Conservation (phyloP, 371 early-diverging fungal genomes). For the Mortierella sp. region DNA sequence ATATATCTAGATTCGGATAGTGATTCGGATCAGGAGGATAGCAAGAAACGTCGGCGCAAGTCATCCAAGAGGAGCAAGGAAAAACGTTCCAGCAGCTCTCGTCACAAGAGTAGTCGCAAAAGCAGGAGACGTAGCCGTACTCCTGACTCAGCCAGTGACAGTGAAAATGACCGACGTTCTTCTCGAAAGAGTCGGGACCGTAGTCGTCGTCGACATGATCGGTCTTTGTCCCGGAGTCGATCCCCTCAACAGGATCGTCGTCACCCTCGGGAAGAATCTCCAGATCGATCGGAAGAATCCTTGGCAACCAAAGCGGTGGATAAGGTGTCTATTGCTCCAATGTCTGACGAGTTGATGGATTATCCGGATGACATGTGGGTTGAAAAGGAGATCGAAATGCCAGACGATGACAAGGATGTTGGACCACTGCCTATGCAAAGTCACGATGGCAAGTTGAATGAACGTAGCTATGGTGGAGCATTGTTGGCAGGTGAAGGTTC, state of each 20-base stretch:
- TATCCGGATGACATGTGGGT: slow-evolving; percentile 66
- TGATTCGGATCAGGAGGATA: slow-evolving; percentile 22
- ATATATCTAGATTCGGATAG: slow-evolving; percentile 22
- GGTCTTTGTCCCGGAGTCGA: background rate
- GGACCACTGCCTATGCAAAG: slow-evolving; percentile 68
- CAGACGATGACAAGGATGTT: slow-evolving; percentile 68
- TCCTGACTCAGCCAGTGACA: slow-evolving; percentile 7
- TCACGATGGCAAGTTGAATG: slow-evolving; percentile 63
- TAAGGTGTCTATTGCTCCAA: background rate
- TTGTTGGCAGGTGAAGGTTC: slow-evolving; percentile 84
- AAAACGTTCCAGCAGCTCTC: slow-evolving; percentile 34
- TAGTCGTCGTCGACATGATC: background rate
- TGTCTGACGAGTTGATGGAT: slow-evolving; percentile 49
- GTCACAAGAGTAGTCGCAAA: slow-evolving; percentile 28
- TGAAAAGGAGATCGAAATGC: slow-evolving; percentile 71
- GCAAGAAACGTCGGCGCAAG: slow-evolving; percentile 26
- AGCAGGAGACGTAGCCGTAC: slow-evolving; percentile 19
- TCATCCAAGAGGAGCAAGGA: slow-evolving; percentile 45
- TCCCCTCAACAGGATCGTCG: slow-evolving; percentile 5
- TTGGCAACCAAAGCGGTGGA: slow-evolving; percentile 1
- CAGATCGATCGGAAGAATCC: slow-evolving; percentile 11
- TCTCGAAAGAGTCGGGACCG: slow-evolving; percentile 9
- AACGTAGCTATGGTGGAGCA: slow-evolving; percentile 83
- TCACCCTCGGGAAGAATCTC: slow-evolving; percentile 10
- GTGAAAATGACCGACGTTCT: slow-evolving; percentile 9